A percentile compares a stretch with the other conserved stretches of the same genome.
These are phyloP conservation scores for Castanea sativa DNA, from an alignment of 306 rosid genomes.

Conservation along the genomic window DNA sequence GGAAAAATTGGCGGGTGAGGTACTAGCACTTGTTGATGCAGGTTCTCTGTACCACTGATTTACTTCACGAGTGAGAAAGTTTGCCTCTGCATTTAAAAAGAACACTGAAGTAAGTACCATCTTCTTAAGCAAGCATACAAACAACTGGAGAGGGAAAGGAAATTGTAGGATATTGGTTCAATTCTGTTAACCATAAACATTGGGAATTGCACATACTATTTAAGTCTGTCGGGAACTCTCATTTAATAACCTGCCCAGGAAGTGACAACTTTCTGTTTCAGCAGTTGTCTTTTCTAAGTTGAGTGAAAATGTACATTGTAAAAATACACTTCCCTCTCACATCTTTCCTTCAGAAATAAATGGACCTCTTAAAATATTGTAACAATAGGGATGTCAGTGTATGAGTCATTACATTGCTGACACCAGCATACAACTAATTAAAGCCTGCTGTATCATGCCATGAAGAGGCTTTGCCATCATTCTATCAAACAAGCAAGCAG, in stretches of 20 bases:
- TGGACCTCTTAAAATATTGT: neutral
- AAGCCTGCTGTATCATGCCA: neutral
- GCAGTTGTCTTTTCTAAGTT: too few species aligned
- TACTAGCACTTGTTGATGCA: conserved; percentile 42
- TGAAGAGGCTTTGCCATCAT: neutral
- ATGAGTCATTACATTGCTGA: neutral
- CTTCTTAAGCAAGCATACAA: conserved; percentile 10
- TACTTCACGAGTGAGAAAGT: conserved; percentile 70
- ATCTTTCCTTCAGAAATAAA: neutral
- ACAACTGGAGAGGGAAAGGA: neutral
- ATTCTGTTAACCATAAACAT: neutral
- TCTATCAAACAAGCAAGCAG: neutral
- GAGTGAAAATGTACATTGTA: too few species aligned
- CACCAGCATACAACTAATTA: neutral
- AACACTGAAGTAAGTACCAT: conserved; percentile 5
- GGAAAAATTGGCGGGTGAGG: conserved; percentile 33
- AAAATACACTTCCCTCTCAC: too few species aligned
- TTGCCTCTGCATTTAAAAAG: conserved; percentile 69
- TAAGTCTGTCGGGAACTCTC: neutral
- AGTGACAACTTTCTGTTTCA: too few species aligned
- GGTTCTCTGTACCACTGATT: conserved; percentile 87
- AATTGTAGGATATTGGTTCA: neutral
- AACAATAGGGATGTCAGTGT: neutral
- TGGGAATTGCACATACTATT: neutral
- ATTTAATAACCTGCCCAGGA: too few species aligned